Base-by-base conservation (phyloP, 1,284 basidiomycete species). In the Vanrija humicola region DNA sequence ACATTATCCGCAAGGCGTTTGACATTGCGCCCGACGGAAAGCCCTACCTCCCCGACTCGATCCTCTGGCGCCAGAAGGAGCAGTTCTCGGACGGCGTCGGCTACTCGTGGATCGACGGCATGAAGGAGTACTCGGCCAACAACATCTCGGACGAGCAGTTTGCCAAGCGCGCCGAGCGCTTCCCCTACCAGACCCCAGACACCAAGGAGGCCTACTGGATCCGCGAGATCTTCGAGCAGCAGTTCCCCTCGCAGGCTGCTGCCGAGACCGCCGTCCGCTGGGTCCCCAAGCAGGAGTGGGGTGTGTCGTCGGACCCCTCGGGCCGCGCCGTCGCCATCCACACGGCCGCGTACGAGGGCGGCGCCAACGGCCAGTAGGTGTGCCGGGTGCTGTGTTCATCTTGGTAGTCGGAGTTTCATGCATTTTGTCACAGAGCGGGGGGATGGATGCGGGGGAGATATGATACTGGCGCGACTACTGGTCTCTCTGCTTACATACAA, bases 61-160 rank as follows among this genome's bases (percentile, higher is more conserved):
- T 99, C 67, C 83, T 99, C 42, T 99, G 96, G 96, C 84, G 96
- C 60, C 96, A 99, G 76, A 99, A 99, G 78, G 96, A 99, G 78
- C 94, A 98, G 72, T 99, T 99, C 81, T 96, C 92, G 12, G 96
- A 99, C 73, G 96, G 96, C 58, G 96, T 99, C 55, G 96, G 96
- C 26, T 98, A 98, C 79, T 96, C 91, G 45, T 98, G 96, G 96
- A 99, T 99, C 71, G 96, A 99, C 70, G 93, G 94, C 48, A 91
- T 99, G 63, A 98, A 98, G 80, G 87, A 87, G 52, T 85, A 97
- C 68, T 88, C 96, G 7, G 86, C 82, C 42, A 66, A 81, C 6
- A 74, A 80, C 48, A 83, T 98, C 50, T 85, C 89, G 15, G 93
- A 98, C 74, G 89, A 89, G 55, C 82, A 83, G 55, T 89, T 97